Base-by-base conservation (phyloP, 2,329 filamentous ascomycete species). In the Pseudogymnoascus sp. region DNA sequence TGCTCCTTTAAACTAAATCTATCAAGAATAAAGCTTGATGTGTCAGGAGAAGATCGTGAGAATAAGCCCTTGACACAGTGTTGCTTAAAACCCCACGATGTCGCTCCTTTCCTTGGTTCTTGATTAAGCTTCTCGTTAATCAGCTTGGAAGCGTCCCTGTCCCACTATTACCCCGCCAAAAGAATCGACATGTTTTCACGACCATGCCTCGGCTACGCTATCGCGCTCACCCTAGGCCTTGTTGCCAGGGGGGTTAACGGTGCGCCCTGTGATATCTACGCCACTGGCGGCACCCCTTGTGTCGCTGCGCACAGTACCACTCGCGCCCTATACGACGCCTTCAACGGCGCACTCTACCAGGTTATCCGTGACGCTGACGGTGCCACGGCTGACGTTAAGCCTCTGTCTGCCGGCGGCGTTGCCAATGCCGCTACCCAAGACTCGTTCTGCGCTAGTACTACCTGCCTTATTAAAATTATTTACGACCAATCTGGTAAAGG, bases 401-500 rank as follows among this genome's bases (percentile, higher is more conserved):
- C 85, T 0, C 70, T 83, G 0, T 79, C 83, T 0, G 80, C 84
- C 0, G 86, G 86, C 1, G 85, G 85, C 45, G 82, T 88, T 11
- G 86, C 86, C 63, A 81, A 89, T 69, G 82, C 84, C 3, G 80
- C 79, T 0, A 71, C 80, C 8, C 86, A 89, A 70, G 85, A 88
- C 73, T 68, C 75, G 1, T 89, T 89, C 74, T 89, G 86, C 69
- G 73, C 77, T 8, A 73, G 76, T 60, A 87, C 85, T 0, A 87
- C 83, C 11, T 89, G 86, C 69, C 75, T 86, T 23, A 88, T 89
- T 70, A 81, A 80, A 0, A 79, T 83, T 68, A 86, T 87, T 63
- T 88, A 88, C 71, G 86, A 89, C 72, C 86, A 89, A 73, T 86
- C 85, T 10, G 85, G 85, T 62, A 74, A 74, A 1, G 79, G 79